Evolutionary conservation across 352 stramenopile genomes (phyloP).

Genomic region (Phytophthora crassamura): DNA sequence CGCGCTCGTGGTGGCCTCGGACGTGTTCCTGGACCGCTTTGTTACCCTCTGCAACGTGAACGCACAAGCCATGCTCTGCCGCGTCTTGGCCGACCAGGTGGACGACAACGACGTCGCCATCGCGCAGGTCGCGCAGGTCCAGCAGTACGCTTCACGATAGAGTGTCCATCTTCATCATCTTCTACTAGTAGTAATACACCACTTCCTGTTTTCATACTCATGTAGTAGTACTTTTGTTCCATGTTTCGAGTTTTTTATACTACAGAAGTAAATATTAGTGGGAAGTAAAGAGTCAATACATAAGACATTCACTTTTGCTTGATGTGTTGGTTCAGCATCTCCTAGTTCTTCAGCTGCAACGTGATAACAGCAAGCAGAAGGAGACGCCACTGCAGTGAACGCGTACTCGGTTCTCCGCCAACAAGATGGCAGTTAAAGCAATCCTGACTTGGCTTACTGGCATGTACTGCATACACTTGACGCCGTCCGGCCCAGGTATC

Average conservation of each 20-base stretch:
- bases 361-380: too few species aligned
- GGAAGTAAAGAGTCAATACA: too few species aligned
- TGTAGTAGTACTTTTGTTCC: too few species aligned
- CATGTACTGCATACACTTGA: constrained; percentile 33
- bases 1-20: constrained; percentile 65
- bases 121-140: constrained; percentile 16
- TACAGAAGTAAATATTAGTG: too few species aligned
- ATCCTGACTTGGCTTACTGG: constrained; percentile 28
- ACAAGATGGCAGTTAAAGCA: too few species aligned
- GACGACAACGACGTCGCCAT: constrained; percentile 33
- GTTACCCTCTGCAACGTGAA: constrained; percentile 82
- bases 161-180: constrained; percentile 2
- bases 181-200: too few species aligned
- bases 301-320: too few species aligned
- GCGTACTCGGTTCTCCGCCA: too few species aligned
- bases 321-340: too few species aligned
- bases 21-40: constrained; percentile 79
- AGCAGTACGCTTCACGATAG: constrained; percentile 28
- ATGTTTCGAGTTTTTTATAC: too few species aligned
- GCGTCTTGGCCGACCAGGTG: constrained; percentile 75
- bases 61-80: constrained; percentile 73
- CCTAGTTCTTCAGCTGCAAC: too few species aligned
- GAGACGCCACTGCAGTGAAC: too few species aligned
- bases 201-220: constrained; percentile 3
- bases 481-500: constrained; percentile 43